phyloP scores from a whole-genome alignment of 2,329 filamentous ascomycete species.

The Aschersonia sp. region DNA sequence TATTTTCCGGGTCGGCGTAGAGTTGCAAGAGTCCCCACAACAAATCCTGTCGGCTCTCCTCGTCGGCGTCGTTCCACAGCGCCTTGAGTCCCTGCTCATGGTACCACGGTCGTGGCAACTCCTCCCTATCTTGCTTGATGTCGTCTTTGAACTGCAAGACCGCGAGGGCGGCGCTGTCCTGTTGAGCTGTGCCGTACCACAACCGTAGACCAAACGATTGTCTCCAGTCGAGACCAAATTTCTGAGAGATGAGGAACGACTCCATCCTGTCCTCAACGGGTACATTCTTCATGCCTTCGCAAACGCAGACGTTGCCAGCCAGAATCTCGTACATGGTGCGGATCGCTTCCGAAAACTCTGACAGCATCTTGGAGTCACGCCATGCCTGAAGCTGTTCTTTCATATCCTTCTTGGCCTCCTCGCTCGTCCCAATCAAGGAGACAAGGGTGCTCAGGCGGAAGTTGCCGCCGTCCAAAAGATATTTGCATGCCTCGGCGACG shows the following conservation, averaged over 20 bases:
- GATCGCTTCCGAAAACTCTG: slow-evolving; percentile 74
- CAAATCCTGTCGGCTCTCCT: slow-evolving; percentile 54
- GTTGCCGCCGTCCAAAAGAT: slow-evolving; percentile 61
- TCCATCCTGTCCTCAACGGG: slow-evolving; percentile 67
- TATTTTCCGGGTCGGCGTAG: slow-evolving; percentile 43
- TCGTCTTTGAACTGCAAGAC: slow-evolving; percentile 63
- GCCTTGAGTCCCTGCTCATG: slow-evolving; percentile 41
- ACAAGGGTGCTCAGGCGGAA: slow-evolving; percentile 76
- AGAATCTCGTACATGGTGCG: slow-evolving; percentile 83
- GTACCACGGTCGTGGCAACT: slow-evolving; percentile 60
- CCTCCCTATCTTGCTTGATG: slow-evolving; percentile 55
- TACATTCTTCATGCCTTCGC: slow-evolving; percentile 59
- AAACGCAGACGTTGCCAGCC: slow-evolving; percentile 73
- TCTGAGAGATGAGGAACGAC: slow-evolving; percentile 68
- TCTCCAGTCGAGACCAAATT: slow-evolving; percentile 82
- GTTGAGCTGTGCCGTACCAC: slow-evolving; percentile 65
- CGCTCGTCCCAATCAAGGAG: slow-evolving; percentile 64
- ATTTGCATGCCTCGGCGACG: slow-evolving; percentile 68
- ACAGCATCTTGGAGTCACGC: slow-evolving; percentile 68
- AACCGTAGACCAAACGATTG: slow-evolving; percentile 83
- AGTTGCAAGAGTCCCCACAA: slow-evolving; percentile 79
- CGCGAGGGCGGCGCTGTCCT: slow-evolving; percentile 57
- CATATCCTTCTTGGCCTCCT: slow-evolving; percentile 59
- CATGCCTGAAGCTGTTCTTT: slow-evolving; percentile 69
- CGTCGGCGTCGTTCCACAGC: slow-evolving; percentile 45